Evolutionary conservation across 2,329 filamentous ascomycete species (phyloP).

Genomic region (Sporothrix pseudoabietina): DNA sequence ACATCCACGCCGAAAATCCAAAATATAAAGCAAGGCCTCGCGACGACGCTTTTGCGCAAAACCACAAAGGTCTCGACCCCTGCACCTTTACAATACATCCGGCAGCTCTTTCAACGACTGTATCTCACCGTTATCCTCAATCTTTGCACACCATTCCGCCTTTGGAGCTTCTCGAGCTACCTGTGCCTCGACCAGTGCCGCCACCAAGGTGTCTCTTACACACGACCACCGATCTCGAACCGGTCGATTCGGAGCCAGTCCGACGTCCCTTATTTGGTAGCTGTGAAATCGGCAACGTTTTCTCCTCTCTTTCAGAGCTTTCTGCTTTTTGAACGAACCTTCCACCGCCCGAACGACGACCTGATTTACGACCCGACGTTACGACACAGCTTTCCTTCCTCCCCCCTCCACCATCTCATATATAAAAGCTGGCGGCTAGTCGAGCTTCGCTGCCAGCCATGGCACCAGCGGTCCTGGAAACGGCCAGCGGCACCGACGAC

Average conservation of each 20-base stretch:
- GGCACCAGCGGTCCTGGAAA: conserved; percentile 44
- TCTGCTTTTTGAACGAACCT: background rate
- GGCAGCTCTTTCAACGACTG: background rate
- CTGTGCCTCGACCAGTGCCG: conserved; percentile 15
- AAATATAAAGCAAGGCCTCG: background rate
- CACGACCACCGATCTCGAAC: conserved; percentile 3
- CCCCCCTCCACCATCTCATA: background rate
- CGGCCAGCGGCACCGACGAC: conserved; percentile 4
- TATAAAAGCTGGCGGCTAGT: conserved; percentile 28
- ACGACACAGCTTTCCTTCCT: background rate
- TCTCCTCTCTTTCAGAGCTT: background rate
- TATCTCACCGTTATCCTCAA: background rate
- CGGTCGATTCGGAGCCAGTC: background rate
- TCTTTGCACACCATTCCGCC: background rate
- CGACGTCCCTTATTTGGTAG: background rate
- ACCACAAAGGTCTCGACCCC: background rate
- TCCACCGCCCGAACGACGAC: background rate
- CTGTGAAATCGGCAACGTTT: background rate
- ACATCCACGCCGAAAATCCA: background rate
- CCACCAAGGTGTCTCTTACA: background rate
- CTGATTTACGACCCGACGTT: background rate
- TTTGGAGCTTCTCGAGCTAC: background rate
- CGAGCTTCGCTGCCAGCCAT: conserved; percentile 36
- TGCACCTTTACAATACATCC: background rate
- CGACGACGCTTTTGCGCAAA: background rate